Evolutionary conservation across 1,284 basidiomycete genomes (phyloP).

Genomic region (Tilletiaria anomala): DNA sequence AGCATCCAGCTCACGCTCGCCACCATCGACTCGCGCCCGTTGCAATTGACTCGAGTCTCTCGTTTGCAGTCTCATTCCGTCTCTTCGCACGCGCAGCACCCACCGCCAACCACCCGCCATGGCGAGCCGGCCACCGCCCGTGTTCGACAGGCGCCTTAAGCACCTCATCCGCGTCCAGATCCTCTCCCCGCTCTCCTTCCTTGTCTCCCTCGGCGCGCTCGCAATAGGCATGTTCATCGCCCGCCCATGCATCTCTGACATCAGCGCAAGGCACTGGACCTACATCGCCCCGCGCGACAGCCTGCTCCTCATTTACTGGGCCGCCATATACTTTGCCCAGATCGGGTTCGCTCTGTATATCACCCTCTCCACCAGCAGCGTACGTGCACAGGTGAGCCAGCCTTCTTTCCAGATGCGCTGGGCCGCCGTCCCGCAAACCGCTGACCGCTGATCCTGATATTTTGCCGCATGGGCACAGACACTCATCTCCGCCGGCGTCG

Average conservation of each 20-base stretch:
- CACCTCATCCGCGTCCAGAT: constrained; percentile 16
- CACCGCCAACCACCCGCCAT: background rate
- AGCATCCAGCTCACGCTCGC: too few relatives aligned
- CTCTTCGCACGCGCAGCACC: too few relatives aligned
- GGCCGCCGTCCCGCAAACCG: background rate
- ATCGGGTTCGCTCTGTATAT: constrained; percentile 68
- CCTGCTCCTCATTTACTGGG: constrained; percentile 55
- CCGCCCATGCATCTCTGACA: constrained; percentile 28
- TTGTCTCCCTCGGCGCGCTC: constrained; percentile 5
- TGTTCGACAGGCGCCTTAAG: constrained; percentile 7
- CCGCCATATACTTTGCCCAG: constrained; percentile 44
- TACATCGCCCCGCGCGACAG: constrained; percentile 56
- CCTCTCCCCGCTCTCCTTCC: constrained; percentile 15
- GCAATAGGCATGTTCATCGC: background rate
- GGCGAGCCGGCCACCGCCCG: background rate
- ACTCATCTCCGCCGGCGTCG: constrained; percentile 49
- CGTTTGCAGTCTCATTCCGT: too few relatives aligned
- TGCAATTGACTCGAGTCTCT: too few relatives aligned
- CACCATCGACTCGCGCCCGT: too few relatives aligned
- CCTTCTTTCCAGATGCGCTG: constrained; percentile 52
- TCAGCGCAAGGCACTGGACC: constrained; percentile 52
- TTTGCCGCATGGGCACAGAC: constrained; percentile 2
- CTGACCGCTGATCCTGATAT: background rate
- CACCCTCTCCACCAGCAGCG: constrained; percentile 55
- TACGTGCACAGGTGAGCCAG: too few relatives aligned